Evolutionary conservation across 208 protist genomes (phyloP), one percentile per base, ranked within the genome.

Genomic region (Phytomonas sp.): DNA sequence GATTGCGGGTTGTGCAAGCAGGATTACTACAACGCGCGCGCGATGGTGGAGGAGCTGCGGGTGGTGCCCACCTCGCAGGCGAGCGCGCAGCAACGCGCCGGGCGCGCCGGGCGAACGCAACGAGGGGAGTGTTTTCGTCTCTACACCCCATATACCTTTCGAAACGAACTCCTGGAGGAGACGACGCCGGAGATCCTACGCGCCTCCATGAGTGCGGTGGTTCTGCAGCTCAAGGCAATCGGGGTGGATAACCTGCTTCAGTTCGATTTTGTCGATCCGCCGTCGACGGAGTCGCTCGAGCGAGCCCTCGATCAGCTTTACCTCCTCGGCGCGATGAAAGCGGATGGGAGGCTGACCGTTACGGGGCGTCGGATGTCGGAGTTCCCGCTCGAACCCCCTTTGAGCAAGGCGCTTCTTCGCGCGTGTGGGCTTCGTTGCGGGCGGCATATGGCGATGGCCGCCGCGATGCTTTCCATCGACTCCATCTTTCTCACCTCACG

Each of bases 1-100:
- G 98, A 99, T 76, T 98, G 97, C 53, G 98, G 97, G 7, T 94
- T 99, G 37, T 97, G 90, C 74, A 99, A 99, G 90, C 97, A 99
- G 83, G 97, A 99, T 75, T 92, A 80, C 56, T 99, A 98, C 88
- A 98, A 99, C 84, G 80, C 98, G 9, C 89, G 91, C 70, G 91
- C 97, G 17, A 97, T 97, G 74, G 97, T 99, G 80, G 97, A 99
- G 76, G 93, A 96, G 68, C 85, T 99, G 53, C 86, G 92, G 0
- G 96, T 99, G 9, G 78, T 96, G 20, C 98, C 98, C 23, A 99
- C 98, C 20, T 98, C 93, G 20, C 92, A 98, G 80, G 98, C 98
- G 7, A 96, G 94, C 23, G 98, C 98, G 11, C 88, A 78, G 60
- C 98, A 99, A 84, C 83, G 98, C 9, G 81, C 87, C 26, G 98